Evolutionary conservation across 352 stramenopile species (phyloP).

Genomic region (Phytophthora melonis): DNA sequence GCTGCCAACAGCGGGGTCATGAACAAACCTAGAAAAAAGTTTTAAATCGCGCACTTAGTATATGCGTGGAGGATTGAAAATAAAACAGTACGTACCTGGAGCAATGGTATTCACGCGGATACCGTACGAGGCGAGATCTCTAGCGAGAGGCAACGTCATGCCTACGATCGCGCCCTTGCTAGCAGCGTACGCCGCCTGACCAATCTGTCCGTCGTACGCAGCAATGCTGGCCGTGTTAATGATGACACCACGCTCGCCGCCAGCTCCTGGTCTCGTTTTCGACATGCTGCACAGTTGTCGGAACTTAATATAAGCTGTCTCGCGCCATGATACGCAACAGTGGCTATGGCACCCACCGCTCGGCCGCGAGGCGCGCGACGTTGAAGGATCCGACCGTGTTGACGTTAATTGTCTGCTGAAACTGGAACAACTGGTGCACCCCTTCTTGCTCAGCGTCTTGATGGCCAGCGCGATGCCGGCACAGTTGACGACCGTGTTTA

Average conservation of each 20-base stretch:
- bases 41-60: not conserved
- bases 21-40: conserved; percentile 89
- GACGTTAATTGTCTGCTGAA: conserved; percentile 95
- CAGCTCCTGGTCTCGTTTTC: conserved; percentile 67
- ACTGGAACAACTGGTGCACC: conserved; percentile 93
- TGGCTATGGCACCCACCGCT: conserved; percentile 68
- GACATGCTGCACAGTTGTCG: conserved; percentile 77
- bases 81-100: conserved; percentile 59
- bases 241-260: conserved; percentile 95
- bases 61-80: not conserved
- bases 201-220: conserved; percentile 97
- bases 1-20: conserved; percentile 95
- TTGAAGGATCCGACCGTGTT: conserved; percentile 99
- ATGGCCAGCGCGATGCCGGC: conserved; percentile 94
- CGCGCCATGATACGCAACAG: not conserved
- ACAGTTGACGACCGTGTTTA: conserved; percentile 97
- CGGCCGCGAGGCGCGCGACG: conserved; percentile 93
- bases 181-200: conserved; percentile 97
- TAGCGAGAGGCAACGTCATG: conserved; percentile 97
- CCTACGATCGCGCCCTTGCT: conserved; percentile 97
- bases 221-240: conserved; percentile 99
- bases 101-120: conserved; percentile 98
- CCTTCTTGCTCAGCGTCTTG: conserved; percentile 94
- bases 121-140: conserved; percentile 93
- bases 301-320: not conserved